Base-by-base conservation (phyloP, 1,284 basidiomycete species). In the Anthracocystis walkeri region DNA sequence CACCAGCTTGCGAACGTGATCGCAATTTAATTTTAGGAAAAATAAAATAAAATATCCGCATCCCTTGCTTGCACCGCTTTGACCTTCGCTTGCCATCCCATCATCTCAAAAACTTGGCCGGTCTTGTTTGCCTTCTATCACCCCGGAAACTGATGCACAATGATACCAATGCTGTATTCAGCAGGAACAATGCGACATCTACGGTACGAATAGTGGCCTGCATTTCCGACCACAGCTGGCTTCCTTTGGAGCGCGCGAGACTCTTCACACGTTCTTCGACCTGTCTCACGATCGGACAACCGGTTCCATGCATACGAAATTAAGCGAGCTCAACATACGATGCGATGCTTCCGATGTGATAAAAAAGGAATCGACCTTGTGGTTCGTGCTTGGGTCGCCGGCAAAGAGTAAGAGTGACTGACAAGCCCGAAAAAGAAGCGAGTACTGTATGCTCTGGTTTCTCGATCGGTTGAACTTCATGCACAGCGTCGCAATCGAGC, bases 401-500 rank as follows among this genome's bases (percentile, higher is more conserved):
- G 35, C 35, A 16, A 38, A 33, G 7, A 33, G 33, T 33, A 31
- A n/a, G 29, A 33, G 31, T 7, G 48, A 33, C 31, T 33, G 33
- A 33, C 25, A 49, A 49, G 18, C 11, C 27, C 6, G 48, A 33
- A 49, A 35, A 35, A 41, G 18, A 55, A 56, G 54, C 54, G 54
- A 56, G 54, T 10, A 44, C n/a, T n/a, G n/a, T n/a, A n/a, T n/a
- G 23, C 50, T 45, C 25, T 38, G 33, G 20, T 14, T 7, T 42
- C 29, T n/a, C 55, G 63, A 65, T 65, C 64, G 33, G 11, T 38
- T 38, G 48, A 51, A 49, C n/a, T 45, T 45, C 52, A 66, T 66
- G 64, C 64, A 60, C 11, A 41, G 16, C 49, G 27, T 48, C 48
- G 64, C 64, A 60, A 66, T 60, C 46, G 38, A 60, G 58, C 64